A percentile compares a stretch with the other conserved stretches of the same genome.
Conservation (phyloP, 129 eudicot species). For the Artemisia tridentata region DNA sequence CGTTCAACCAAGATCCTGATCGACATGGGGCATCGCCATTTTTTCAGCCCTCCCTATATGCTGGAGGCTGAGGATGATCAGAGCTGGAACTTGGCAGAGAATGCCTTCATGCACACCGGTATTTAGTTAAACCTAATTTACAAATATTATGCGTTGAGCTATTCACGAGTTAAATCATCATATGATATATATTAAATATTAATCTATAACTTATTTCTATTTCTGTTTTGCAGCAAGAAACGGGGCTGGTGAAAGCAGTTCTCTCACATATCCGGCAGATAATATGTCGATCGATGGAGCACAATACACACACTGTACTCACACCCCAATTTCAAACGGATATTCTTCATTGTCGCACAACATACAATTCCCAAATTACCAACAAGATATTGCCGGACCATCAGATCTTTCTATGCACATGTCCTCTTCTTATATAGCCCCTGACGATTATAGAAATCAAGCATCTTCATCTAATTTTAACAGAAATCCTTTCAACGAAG, state of each 20-base stretch:
- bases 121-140: conserved; percentile 5
- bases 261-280: conserved; percentile 40
- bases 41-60: conserved; percentile 43
- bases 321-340: conserved; percentile 42
- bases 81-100: conserved; percentile 55
- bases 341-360: conserved; percentile 40
- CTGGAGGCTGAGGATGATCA: conserved; percentile 56
- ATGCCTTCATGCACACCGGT: conserved; percentile 52
- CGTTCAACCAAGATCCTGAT: conserved; percentile 3
- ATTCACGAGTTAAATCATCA: too few relatives aligned
- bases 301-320: conserved; percentile 46
- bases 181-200: too few relatives aligned
- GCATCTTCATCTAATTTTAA: conserved; percentile 58
- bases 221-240: conserved; percentile 38
- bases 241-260: conserved; percentile 44
- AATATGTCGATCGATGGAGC: conserved; percentile 46
- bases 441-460: conserved; percentile 50
- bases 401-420: conserved; percentile 54
- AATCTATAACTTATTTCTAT: too few relatives aligned
- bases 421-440: conserved; percentile 20
- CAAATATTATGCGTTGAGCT: too few relatives aligned
- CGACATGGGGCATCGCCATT: conserved; percentile 64
- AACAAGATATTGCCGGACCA: conserved; percentile 46
- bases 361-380: conserved; percentile 45
- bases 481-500: conserved; percentile 47